These are phyloP conservation scores for Nannizzia gypsea DNA, from an alignment of 2,329 filamentous ascomycete genomes.

Conservation along the genomic window DNA sequence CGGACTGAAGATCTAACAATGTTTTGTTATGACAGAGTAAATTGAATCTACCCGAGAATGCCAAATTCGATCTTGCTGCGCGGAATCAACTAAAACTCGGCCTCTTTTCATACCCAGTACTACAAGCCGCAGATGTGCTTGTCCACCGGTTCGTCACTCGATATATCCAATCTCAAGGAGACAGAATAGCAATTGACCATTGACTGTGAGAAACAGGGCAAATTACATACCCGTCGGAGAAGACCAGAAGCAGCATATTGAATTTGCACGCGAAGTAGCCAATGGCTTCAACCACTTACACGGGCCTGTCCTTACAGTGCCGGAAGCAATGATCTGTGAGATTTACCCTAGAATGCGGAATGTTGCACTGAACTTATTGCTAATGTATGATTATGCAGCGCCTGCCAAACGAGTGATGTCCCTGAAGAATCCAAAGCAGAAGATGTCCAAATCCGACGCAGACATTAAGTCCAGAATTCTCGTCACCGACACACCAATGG, in stretches of 20 bases:
- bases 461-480: conserved; percentile 66
- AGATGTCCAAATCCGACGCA: conserved; percentile 88
- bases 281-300: conserved; percentile 75
- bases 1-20: too few relatives aligned
- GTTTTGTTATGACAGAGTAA: conserved; percentile 51
- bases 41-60: conserved; percentile 50
- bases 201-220: conserved; percentile 41
- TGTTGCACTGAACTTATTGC: too few relatives aligned
- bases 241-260: conserved; percentile 86
- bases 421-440: conserved; percentile 59
- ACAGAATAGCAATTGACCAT: background rate
- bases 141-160: conserved; percentile 53
- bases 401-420: conserved; percentile 83
- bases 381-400: conserved; percentile 36
- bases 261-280: conserved; percentile 78
- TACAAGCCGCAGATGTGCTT: conserved; percentile 89
- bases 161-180: background rate
- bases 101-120: conserved; percentile 87
- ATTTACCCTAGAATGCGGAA: background rate
- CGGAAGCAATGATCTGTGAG: conserved; percentile 61
- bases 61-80: conserved; percentile 45
- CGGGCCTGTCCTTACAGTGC: conserved; percentile 50
- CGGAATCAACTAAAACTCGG: conserved; percentile 66
- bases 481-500: conserved; percentile 56
- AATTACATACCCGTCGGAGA: conserved; percentile 96